A percentile compares a stretch with the other conserved stretches of the same genome.
Evolutionary conservation across 148 eudicot species (phyloP).

Genomic region (Rheum nobile): DNA sequence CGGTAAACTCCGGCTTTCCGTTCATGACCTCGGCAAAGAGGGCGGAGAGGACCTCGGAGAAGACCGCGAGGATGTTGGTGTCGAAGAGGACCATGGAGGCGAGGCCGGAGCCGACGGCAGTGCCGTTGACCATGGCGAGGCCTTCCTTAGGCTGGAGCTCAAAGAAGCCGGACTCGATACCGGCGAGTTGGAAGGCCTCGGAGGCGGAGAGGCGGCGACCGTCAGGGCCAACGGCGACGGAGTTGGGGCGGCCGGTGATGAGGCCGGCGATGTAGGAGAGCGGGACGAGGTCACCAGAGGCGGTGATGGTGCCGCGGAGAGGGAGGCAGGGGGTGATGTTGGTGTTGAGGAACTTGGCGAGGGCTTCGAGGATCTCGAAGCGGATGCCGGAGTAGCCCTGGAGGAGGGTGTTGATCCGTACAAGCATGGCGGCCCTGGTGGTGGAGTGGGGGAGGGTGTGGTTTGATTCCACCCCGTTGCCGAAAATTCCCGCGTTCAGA

Average conservation of each 20-base stretch:
- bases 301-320: conserved; percentile 15
- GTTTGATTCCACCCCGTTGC: conserved; percentile 6
- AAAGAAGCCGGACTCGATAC: conserved; percentile 12
- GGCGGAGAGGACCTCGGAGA: conserved; percentile 25
- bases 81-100: conserved; percentile 32
- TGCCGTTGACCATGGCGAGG: conserved; percentile 30
- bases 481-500: conserved; percentile 13
- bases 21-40: conserved; percentile 30
- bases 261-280: conserved; percentile 17
- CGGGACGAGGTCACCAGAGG: conserved; percentile 17
- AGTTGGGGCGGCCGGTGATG: conserved; percentile 10
- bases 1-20: conserved; percentile 29
- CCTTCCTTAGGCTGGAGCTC: conserved; percentile 37
- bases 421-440: conserved; percentile 9
- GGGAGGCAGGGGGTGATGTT: conserved; percentile 20
- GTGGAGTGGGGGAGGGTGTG: conserved; percentile 3
- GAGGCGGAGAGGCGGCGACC: conserved; percentile 4
- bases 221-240: conserved; percentile 11
- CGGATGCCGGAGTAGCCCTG: conserved; percentile 15
- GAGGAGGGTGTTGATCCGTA: conserved; percentile 12
- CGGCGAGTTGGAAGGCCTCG: conserved; percentile 11
- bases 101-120: conserved; percentile 27
- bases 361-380: conserved; percentile 7
- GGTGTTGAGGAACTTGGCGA: conserved; percentile 12
- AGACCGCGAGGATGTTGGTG: conserved; percentile 22